Base-by-base conservation (phyloP, 1,284 basidiomycete genomes). In the Papiliotrema fonsecae region DNA sequence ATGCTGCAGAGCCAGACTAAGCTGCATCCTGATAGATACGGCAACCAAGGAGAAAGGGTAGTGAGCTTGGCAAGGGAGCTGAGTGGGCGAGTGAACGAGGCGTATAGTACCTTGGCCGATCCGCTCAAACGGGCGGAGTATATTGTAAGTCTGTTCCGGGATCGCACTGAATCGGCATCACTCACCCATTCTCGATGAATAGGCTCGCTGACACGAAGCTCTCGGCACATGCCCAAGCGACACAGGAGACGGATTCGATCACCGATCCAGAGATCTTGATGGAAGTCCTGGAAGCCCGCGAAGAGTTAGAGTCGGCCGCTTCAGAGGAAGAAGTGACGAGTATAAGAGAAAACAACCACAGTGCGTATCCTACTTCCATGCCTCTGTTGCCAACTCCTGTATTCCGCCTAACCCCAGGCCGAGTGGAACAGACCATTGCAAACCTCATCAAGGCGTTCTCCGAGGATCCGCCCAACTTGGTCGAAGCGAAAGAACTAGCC, bases 241-340 rank as follows among this genome's bases (percentile, higher is more conserved):
- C 84, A 26, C 76, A 76, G 3, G 91, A 94, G 72, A 77, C 76
- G n/a, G 91, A 96, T 58, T 80, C 82, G 45, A 68, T 87, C 25
- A 81, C 85, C 6, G 87, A 94, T 65, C 74, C 81, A 28, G 79
- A 77, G 41, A 80, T 96, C 42, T 78, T 96, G 51, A 78, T 79
- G 68, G 82, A 87, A 59, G 81, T 94, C 38, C 84, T 96, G 80
- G 85, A 89, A 58, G 79, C 78, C n/a, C 75, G 88, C 39, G 90
- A 94, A 72, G 77, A 78, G 36, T 78, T 97, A 24, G 88, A 91
- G 52, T 80, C 81, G 30, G 82, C 87, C 0, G 53, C 67, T 13
- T 69, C 69, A 1, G 75, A 76, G 13, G 76, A 81, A 25, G 74
- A 78, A 21, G 78, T 89, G 2, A 75, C 78, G 16, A 53, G 55